Conservation (phyloP, 2,329 filamentous ascomycete species). For the Aspergillus ochraceus region DNA sequence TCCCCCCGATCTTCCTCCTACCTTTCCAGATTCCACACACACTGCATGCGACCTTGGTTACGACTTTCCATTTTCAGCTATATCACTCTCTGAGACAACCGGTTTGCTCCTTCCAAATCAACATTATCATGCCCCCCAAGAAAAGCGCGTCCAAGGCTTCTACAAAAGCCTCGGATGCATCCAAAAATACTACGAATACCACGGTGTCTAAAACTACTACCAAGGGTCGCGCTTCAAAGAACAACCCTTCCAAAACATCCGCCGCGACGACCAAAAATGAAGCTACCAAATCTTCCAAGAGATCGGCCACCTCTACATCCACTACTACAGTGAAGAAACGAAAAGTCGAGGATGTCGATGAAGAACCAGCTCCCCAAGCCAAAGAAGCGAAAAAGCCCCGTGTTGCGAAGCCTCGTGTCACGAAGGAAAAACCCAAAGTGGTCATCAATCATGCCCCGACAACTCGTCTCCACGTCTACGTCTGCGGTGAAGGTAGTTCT, state of each 20-base stretch:
- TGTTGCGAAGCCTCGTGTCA: slow-evolving; percentile 27
- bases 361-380: slow-evolving; percentile 26
- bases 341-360: slow-evolving; percentile 32
- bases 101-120: slow-evolving; percentile 5
- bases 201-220: slow-evolving; percentile 23
- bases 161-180: slow-evolving; percentile 12
- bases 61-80: slow-evolving; percentile 6
- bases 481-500: slow-evolving; percentile 77
- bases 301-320: slow-evolving; percentile 13
- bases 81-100: neutral
- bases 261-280: slow-evolving; percentile 20
- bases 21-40: neutral
- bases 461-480: slow-evolving; percentile 66
- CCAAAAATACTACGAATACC: slow-evolving; percentile 19
- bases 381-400: slow-evolving; percentile 28
- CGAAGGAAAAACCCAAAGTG: slow-evolving; percentile 34
- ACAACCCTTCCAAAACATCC: slow-evolving; percentile 19
- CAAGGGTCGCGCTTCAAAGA: slow-evolving; percentile 23
- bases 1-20: neutral
- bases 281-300: slow-evolving; percentile 19
- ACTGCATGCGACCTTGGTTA: neutral
- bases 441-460: slow-evolving; percentile 64
- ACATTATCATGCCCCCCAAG: slow-evolving; percentile 30
- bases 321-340: slow-evolving; percentile 32
- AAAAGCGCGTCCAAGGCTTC: slow-evolving; percentile 26